Base-by-base conservation (phyloP, 2,329 filamentous ascomycete genomes). In the Elsinoe australis region DNA sequence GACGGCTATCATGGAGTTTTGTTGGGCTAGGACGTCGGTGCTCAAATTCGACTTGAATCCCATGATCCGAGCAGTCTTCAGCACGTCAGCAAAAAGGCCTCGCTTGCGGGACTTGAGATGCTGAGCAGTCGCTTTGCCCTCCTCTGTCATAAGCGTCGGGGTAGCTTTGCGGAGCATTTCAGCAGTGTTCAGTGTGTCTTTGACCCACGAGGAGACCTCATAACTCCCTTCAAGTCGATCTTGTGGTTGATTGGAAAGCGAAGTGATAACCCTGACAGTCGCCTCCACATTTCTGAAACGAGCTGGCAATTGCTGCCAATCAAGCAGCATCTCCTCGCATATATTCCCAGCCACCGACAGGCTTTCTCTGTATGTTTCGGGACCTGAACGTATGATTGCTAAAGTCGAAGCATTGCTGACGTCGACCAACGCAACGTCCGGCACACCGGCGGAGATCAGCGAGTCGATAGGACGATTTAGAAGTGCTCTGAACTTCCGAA, bases 61-160 rank as follows among this genome's bases (percentile, higher is more conserved):
- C 90, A 98, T 96, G 50, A 83, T 78, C 28, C 87, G 80, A 21
- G 95, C 70, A 17, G 82, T 79, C 59, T 86, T 89, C 54, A 98
- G 70, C 0, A 85, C 89, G 56, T 96, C 90, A 1, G 87, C 85
- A 58, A 94, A 92, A 10, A 96, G 75, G 57, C 88, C 89, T 34
- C 87, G 80, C 68, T 98, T 98, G 58, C 87, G 79, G 2, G 80
- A 81, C 71, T 95, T 96, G 56, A 96, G 78, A 63, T 95, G 87
- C 64, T 94, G 89, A 52, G 95, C 79, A 12, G 76, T 65, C 8
- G 82, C 76, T 61, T 89, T 90, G 64, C 92, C 95, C 34, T 95
- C 89, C 19, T 95, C 86, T 0, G 78, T 95, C 36, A 94, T 68
- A n/a, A 75, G 74, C 0, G 77, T 71, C 0, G 92, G 92, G 0